Evolutionary conservation across 805 yeast genomes (phyloP), one percentile per base, ranked within the genome.

Genomic region (Starmerella cellae): DNA sequence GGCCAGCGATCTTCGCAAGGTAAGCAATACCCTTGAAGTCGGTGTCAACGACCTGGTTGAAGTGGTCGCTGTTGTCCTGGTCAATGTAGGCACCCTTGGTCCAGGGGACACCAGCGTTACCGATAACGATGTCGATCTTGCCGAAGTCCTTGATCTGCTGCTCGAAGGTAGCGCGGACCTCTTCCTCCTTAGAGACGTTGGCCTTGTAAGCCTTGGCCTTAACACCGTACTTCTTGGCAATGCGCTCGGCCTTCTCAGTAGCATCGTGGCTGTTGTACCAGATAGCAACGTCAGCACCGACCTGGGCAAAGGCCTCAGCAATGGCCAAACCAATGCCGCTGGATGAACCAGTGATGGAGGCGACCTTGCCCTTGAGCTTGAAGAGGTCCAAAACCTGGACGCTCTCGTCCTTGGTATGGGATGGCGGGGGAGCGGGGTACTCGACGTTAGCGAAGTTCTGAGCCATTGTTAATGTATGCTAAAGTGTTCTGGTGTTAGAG

Each of bases 61-160:
- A 85, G 54, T 74, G 76, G 41, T 64, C 62, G 50, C 68, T 68
- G 48, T 73, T 74, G 37, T 58, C 56, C 45, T 62, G 64, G 43
- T 70, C 72, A 43, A 73, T 59, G 47, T 75, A 58, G 17, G 71
- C 71, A 19, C 87, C 85, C 23, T 71, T 67, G 19, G 74, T 69
- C 93, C 93, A 83, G 14, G 84, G 77, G 37, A 82, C 75, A 33
- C 95, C 95, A 13, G 95, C 95, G 60, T 84, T 84, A 54, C 93
- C 93, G 37, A 84, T 91, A 55, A 82, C 79, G 22, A 82, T 65
- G 60, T 84, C 94, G 51, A 84, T 74, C 47, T 74, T 73, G 42
- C 88, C 91, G 58, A 84, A 83, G 56, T 82, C 93, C 45, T 61
- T 50, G 48, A 67, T 71, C 47, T 76, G 74, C 58, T 67, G 68